These are phyloP conservation scores for Neoascochyta sp. DNA, from an alignment of 2,329 filamentous ascomycete genomes.

Conservation along the genomic window DNA sequence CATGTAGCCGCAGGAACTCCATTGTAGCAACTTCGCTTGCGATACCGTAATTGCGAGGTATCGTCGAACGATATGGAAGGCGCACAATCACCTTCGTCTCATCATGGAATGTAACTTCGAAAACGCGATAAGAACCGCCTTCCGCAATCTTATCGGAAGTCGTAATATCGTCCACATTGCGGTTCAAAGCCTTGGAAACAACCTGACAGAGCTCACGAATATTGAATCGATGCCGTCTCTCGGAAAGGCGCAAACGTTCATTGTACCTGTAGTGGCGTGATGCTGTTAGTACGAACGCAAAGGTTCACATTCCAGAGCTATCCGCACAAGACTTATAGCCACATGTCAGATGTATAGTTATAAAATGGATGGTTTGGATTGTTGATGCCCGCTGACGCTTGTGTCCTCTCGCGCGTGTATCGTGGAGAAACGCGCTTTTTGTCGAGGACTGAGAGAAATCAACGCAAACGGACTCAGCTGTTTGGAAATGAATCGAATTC, in stretches of 20 bases:
- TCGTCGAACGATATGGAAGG: slow-evolving; percentile 34
- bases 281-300: slow-evolving; percentile 7
- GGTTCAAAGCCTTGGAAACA: slow-evolving; percentile 19
- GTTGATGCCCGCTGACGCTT: slow-evolving; percentile 7
- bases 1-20: slow-evolving; percentile 26
- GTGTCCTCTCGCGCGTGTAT: not conserved
- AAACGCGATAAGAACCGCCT: slow-evolving; percentile 37
- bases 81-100: slow-evolving; percentile 27
- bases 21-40: slow-evolving; percentile 42
- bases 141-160: slow-evolving; percentile 21
- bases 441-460: too few species aligned
- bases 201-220: slow-evolving; percentile 16
- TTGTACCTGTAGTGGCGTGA: slow-evolving; percentile 15
- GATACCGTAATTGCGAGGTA: slow-evolving; percentile 24
- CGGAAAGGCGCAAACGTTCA: slow-evolving; percentile 21
- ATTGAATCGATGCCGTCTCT: slow-evolving; percentile 21
- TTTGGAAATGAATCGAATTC: too few species aligned
- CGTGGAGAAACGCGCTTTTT: too few species aligned
- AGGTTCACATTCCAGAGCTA: slow-evolving; percentile 4
- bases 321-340: slow-evolving; percentile 15
- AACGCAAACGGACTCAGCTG: too few species aligned
- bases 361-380: slow-evolving; percentile 17
- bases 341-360: slow-evolving; percentile 25
- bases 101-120: slow-evolving; percentile 29
- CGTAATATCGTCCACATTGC: slow-evolving; percentile 15